phyloP scores from a whole-genome alignment of 345 rosid genomes.

The Syzygium aqueum region DNA sequence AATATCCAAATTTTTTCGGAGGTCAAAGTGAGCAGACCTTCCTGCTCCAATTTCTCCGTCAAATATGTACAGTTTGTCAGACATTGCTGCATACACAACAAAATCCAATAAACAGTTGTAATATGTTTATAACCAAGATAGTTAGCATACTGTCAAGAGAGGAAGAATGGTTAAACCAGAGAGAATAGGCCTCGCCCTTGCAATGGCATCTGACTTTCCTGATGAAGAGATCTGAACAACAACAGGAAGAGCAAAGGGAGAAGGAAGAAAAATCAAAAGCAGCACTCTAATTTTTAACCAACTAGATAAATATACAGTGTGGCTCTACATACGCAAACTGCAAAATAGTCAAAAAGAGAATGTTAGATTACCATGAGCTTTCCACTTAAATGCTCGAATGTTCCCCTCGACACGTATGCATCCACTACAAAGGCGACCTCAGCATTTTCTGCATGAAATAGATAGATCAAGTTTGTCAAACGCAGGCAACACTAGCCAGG shows the following conservation, averaged over 20 bases:
- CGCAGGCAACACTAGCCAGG: neutral
- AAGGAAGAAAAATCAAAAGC: neutral
- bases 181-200: constrained; percentile 68
- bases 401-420: constrained; percentile 59
- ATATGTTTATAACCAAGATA: neutral
- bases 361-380: constrained; percentile 47
- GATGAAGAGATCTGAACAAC: constrained; percentile 57
- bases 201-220: constrained; percentile 63
- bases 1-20: neutral
- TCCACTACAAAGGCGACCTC: constrained; percentile 40
- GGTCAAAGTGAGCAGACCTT: constrained; percentile 39
- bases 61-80: constrained; percentile 53
- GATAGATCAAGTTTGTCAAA: neutral
- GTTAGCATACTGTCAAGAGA: neutral
- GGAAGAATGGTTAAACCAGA: constrained; percentile 35
- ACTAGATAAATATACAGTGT: neutral
- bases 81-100: constrained; percentile 52
- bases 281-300: neutral
- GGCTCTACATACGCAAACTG: neutral
- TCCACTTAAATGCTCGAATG: constrained; percentile 49
- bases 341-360: neutral
- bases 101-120: neutral
- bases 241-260: neutral
- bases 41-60: constrained; percentile 80
- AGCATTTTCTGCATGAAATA: constrained; percentile 36